Evolutionary conservation across 2,329 filamentous ascomycete genomes (phyloP).

Genomic region (Aspergillus carbonarius): DNA sequence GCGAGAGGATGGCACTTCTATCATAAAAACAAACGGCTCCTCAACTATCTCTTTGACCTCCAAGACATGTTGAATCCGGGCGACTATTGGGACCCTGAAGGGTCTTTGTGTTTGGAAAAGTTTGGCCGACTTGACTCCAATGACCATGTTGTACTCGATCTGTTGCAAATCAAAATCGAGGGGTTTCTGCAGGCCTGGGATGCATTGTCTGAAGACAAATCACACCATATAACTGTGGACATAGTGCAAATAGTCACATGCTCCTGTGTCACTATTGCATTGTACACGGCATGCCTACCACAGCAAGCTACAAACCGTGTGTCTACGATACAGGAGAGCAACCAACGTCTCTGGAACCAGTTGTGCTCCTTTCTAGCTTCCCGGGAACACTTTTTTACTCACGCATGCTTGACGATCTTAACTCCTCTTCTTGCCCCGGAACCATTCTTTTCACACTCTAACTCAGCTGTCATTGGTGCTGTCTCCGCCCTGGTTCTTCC

Average conservation of each 20-base stretch:
- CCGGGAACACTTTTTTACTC: slow-evolving; percentile 28
- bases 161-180: slow-evolving; percentile 48
- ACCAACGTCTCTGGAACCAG: slow-evolving; percentile 32
- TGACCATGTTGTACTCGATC: slow-evolving; percentile 45
- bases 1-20: slow-evolving; percentile 43
- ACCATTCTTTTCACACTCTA: slow-evolving; percentile 15
- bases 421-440: slow-evolving; percentile 33
- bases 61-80: slow-evolving; percentile 17
- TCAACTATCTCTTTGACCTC: slow-evolving; percentile 52
- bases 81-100: slow-evolving; percentile 27
- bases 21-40: slow-evolving; percentile 41
- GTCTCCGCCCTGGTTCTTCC: slow-evolving; percentile 28
- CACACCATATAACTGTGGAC: slow-evolving; percentile 50
- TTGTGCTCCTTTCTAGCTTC: slow-evolving; percentile 35
- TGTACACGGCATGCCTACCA: slow-evolving; percentile 39
- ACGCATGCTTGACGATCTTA: slow-evolving; percentile 35
- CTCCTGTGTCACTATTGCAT: slow-evolving; percentile 46
- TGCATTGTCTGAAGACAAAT: slow-evolving; percentile 41
- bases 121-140: slow-evolving; percentile 33
- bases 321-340: slow-evolving; percentile 30
- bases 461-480: slow-evolving; percentile 22
- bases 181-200: slow-evolving; percentile 47
- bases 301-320: slow-evolving; percentile 32
- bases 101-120: slow-evolving; percentile 21
- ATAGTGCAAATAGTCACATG: slow-evolving; percentile 52